A percentile compares a stretch with the other conserved stretches of the same genome.
Conservation (phyloP, 306 rosid genomes). For the Cucumis cinereus region DNA sequence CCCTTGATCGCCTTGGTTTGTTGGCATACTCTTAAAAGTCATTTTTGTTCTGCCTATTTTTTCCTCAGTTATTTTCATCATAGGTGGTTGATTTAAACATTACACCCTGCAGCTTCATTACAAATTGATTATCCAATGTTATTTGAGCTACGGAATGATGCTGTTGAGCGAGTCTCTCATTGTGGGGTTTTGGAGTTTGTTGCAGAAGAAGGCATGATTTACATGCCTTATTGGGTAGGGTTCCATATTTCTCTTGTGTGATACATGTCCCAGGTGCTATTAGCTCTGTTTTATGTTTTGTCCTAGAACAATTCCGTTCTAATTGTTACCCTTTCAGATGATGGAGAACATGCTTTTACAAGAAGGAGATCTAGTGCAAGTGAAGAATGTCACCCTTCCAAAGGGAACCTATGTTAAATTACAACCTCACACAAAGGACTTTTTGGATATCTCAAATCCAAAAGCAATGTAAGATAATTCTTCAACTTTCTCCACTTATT, state of each 20-base stretch:
- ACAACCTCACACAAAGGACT: conserved; percentile 95
- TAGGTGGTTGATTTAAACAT: conserved; percentile 14
- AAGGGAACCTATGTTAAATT: conserved; percentile 94
- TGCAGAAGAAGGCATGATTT: conserved; percentile 99
- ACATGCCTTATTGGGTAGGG: conserved; percentile 98
- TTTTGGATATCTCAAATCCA: conserved; percentile 93
- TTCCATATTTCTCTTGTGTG: conserved; percentile 11
- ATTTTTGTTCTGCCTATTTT: background rate
- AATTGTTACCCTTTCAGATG: conserved; percentile 39
- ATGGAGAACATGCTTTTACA: conserved; percentile 97
- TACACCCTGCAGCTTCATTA: conserved; percentile 59
- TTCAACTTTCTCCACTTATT: background rate
- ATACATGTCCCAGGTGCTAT: background rate
- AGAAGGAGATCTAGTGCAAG: conserved; percentile 78
- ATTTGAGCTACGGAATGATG: conserved; percentile 78
- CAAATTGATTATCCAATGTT: conserved; percentile 98
- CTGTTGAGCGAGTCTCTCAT: conserved; percentile 68
- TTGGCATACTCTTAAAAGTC: conserved; percentile 3
- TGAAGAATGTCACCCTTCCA: conserved; percentile 90
- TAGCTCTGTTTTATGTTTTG: background rate
- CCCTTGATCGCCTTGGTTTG: conserved; percentile 98
- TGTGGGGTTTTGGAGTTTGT: conserved; percentile 96
- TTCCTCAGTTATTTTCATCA: background rate
- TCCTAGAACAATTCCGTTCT: background rate
- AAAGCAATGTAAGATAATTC: conserved; percentile 77